Evolutionary conservation across 2,329 filamentous ascomycete species (phyloP), one percentile per base, ranked within the genome.

Genomic region (Colletotrichum sp.): DNA sequence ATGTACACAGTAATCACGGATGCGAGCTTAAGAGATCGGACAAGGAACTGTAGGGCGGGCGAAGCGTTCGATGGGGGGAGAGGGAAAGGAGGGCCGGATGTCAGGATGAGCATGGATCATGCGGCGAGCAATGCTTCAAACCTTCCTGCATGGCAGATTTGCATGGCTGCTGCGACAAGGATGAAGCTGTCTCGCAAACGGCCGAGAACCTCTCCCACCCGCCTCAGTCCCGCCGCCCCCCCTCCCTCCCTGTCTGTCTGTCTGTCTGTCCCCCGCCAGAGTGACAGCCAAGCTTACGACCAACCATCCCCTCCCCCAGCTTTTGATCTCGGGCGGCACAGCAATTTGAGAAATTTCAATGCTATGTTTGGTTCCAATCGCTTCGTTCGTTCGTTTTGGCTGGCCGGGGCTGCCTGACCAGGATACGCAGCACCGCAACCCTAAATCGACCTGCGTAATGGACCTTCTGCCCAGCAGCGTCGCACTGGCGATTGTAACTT

Each of bases 181-280:
- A 62, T 67, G 28, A 24, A 75, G 68, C 72, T 63, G 36, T 62
- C 62, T 72, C 34, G 67, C 66, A 63, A 64, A 68, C 49, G 26
- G 69, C 63, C 36, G 24, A 49, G 44, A 21, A 21, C 44, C 26
- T 10, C 34, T 30, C 59, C 18, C 18, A 3, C 30, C 12, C 39
- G 9, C 18, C 39, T 44, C 39, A 44, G 39, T 39, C 1, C 36
- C 18, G 16, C 39, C 9, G 39, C 39, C 10, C 32, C n/a, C 26
- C 39, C 10, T 26, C n/a, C 26, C 26, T 26, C 24, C 34, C 26
- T 10, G 13, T 36, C 21, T 57, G 10, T 34, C 13, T 36, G 34
- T 36, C 34, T 36, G 7, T 16, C 7, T 39, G 34, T 6, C 39
- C 18, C 18, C 44, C 44, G 44, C 44, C 44, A 52, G 44, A 21